Conservation (phyloP, 768 basidiomycete species). For the Termitomyces sp. region DNA sequence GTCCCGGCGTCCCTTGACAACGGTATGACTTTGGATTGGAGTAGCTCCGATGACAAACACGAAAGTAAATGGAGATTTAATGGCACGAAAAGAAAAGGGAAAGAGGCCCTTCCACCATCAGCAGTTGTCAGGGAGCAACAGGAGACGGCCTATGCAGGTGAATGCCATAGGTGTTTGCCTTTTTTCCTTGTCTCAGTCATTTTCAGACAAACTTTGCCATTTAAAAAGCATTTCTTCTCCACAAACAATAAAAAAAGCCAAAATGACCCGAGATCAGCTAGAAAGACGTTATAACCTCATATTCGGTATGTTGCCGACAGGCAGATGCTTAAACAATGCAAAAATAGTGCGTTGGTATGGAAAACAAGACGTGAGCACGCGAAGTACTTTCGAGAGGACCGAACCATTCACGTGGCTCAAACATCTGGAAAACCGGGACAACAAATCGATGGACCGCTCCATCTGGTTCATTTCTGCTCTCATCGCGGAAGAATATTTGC, state of each 20-base stretch:
- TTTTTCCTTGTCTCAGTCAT: background rate
- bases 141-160: constrained; percentile 53
- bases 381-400: constrained; percentile 49
- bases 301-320: constrained; percentile 29
- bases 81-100: constrained; percentile 56
- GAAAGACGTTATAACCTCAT: constrained; percentile 59
- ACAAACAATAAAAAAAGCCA: constrained; percentile 57
- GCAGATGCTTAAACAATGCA: constrained; percentile 36
- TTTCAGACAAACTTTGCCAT: constrained; percentile 50
- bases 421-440: constrained; percentile 47
- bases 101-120: constrained; percentile 37
- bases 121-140: constrained; percentile 52
- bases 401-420: constrained; percentile 76
- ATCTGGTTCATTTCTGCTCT: constrained; percentile 66
- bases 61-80: constrained; percentile 61
- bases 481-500: constrained; percentile 61
- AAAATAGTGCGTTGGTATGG: constrained; percentile 57
- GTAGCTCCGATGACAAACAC: constrained; percentile 46
- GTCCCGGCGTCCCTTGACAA: constrained; percentile 66
- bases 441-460: constrained; percentile 27
- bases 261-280: constrained; percentile 61
- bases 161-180: constrained; percentile 5
- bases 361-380: constrained; percentile 40
- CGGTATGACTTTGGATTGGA: constrained; percentile 72
- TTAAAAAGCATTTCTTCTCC: constrained; percentile 46